A percentile compares a stretch with the other conserved stretches of the same genome.
These are phyloP conservation scores for Aspergillus sp. DNA, from an alignment of 2,329 filamentous ascomycete species.

Conservation along the genomic window DNA sequence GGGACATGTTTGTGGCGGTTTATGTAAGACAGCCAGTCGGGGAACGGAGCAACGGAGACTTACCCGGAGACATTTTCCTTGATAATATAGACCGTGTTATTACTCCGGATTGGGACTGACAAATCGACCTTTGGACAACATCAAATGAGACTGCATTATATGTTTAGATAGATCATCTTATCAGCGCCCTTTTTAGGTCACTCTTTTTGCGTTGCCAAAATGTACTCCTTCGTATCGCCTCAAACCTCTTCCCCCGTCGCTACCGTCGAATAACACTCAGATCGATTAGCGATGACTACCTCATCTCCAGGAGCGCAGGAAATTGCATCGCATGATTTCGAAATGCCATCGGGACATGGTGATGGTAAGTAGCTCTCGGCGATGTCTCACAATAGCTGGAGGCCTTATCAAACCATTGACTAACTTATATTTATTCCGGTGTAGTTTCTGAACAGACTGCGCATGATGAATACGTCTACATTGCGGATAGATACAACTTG, in stretches of 20 bases:
- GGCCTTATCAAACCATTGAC: not conserved
- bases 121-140: not conserved
- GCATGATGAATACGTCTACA: slow-evolving; percentile 13
- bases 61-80: not conserved
- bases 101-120: not conserved
- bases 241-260: not conserved
- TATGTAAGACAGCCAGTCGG: no score
- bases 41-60: no score
- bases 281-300: not conserved
- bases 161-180: not conserved
- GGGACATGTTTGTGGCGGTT: no score
- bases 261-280: not conserved
- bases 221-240: not conserved
- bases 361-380: not conserved
- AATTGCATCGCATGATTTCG: not conserved
- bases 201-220: not conserved
- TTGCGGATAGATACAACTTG: slow-evolving; percentile 7
- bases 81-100: not conserved
- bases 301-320: not conserved
- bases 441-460: not conserved
- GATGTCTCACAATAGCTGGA: not conserved
- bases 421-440: not conserved
- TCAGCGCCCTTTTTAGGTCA: not conserved
- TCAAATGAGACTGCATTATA: not conserved
- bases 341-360: not conserved